Base-by-base conservation (phyloP, 495 filamentous ascomycete genomes). In the Annulohypoxylon maeteangense region DNA sequence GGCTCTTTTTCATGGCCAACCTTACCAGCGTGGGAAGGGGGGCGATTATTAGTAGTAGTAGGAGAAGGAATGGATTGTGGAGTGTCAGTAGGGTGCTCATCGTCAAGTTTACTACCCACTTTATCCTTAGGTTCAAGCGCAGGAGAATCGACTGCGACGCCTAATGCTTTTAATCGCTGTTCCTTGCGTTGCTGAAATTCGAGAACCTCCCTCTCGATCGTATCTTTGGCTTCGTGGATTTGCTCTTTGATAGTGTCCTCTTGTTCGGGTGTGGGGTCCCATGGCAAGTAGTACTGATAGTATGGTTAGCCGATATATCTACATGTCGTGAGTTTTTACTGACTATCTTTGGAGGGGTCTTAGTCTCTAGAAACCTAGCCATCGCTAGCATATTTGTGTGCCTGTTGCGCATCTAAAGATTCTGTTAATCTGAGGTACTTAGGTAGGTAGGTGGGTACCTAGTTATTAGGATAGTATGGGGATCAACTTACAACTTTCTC, bases 231-330 rank as follows among this genome's bases (percentile, higher is more conserved):
- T 29, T 79, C 79, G 65, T 75, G 75, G 22, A 85, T 75, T 74
- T 87, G 86, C 20, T 81, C 70, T 27, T 83, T 75, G 70, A 88
- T 81, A 6, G 68, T 79, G 4, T 81, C 75, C 60, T 86, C 80
- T 67, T 88, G 80, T 45, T 76, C 84, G 4, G 84, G 78, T 29
- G 87, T 86, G 56, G 91, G 81, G 74, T 94, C 88, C 91, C 92
- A 97, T 5, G 95, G 95, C 55, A 90, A 90, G 79, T 97, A 99
- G 78, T 90, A 95, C 95, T 98, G 73, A 3, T 44, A 31, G 53
- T 42, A 36, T 59, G 14, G 64, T 82, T 65, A 81, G 70, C 56
- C 25, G 73, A 65, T 73, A 8, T 31, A 60, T 38, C 25, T 61
- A 7, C 42, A 18, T 12, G 61, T 6, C 12, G 0, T 4, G 14